These are phyloP conservation scores for Fusarium sp. DNA, from an alignment of 2,329 filamentous ascomycete genomes.

Conservation along the genomic window DNA sequence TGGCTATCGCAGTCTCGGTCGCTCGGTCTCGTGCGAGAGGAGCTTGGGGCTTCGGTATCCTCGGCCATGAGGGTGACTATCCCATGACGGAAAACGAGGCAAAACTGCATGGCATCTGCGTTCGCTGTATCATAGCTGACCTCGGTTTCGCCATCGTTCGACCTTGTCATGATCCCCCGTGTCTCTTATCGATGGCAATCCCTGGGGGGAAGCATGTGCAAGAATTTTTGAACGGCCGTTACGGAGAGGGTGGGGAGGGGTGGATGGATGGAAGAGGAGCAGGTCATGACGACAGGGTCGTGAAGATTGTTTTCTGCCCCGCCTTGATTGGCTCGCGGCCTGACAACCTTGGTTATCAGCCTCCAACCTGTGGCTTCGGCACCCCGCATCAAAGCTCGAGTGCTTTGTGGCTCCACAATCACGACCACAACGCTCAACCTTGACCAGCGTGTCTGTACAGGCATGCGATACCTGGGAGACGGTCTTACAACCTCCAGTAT, in stretches of 20 bases:
- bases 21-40: constrained; percentile 20
- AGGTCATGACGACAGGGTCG: background rate
- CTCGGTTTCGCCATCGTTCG: background rate
- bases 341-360: background rate
- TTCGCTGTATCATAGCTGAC: background rate
- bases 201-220: constrained; percentile 10
- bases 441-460: background rate
- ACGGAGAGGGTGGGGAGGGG: constrained; percentile 18
- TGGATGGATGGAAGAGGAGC: constrained; percentile 10
- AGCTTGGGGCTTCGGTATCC: constrained; percentile 26
- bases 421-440: background rate
- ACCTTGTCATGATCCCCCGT: background rate
- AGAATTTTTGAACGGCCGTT: constrained; percentile 6
- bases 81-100: constrained; percentile 17
- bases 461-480: background rate
- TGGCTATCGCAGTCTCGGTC: constrained; percentile 12
- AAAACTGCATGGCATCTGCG: background rate
- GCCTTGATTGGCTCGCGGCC: background rate
- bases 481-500: background rate
- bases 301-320: background rate
- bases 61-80: constrained; percentile 21
- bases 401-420: background rate
- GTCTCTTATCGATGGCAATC: background rate
- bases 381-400: background rate
- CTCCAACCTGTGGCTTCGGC: background rate